Evolutionary conservation across 495 filamentous ascomycete species (phyloP).

Genomic region (Pseudoneurospora amorphoporcata): DNA sequence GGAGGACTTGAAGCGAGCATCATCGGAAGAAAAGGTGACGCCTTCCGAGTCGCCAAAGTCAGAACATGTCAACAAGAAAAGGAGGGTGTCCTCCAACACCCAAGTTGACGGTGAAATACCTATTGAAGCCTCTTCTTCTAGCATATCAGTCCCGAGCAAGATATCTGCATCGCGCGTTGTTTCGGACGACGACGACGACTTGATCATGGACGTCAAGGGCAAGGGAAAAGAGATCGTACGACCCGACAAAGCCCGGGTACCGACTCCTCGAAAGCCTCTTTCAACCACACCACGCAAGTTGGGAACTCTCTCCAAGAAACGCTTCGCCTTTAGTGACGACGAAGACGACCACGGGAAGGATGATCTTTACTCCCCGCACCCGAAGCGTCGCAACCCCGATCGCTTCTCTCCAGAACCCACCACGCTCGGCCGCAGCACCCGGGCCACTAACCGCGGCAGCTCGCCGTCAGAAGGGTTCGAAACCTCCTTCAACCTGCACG

Average conservation of each 20-base stretch:
- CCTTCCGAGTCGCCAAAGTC: neutral
- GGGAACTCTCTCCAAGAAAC: neutral
- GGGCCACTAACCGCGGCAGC: neutral
- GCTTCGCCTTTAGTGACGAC: neutral
- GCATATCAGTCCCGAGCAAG: neutral
- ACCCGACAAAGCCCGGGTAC: neutral
- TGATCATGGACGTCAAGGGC: constrained; percentile 22
- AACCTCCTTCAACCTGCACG: neutral
- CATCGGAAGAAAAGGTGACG: constrained; percentile 22
- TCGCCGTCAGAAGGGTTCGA: neutral
- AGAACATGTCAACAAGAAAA: constrained; percentile 6
- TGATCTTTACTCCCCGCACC: neutral
- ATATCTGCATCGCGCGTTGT: neutral
- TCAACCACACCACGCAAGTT: neutral
- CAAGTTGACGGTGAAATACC: constrained; percentile 24
- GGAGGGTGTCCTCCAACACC: constrained; percentile 6
- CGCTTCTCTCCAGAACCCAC: neutral
- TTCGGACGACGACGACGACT: constrained; percentile 15
- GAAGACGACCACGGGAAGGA: neutral
- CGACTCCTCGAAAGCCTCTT: neutral
- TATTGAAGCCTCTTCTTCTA: neutral
- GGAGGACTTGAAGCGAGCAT: constrained; percentile 39
- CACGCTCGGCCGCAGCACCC: neutral
- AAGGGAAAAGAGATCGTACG: constrained; percentile 20
- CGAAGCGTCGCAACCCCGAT: neutral